phyloP scores from a whole-genome alignment of 495 filamentous ascomycete genomes.

The Podospora conica region DNA sequence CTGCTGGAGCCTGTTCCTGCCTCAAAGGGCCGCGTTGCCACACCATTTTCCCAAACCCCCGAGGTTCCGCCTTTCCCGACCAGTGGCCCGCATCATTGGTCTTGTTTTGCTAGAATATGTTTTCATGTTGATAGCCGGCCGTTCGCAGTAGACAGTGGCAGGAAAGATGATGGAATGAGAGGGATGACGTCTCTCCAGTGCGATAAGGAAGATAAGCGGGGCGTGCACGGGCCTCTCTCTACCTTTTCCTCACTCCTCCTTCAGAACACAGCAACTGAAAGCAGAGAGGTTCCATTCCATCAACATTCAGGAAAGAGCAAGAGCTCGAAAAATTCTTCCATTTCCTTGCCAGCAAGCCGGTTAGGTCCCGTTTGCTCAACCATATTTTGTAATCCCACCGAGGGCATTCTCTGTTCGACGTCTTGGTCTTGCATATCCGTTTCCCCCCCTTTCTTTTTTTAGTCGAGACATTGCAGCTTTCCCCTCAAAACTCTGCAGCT shows the following conservation, averaged over 20 bases:
- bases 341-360: background rate
- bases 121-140: no score
- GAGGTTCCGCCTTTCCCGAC: no score
- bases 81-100: no score
- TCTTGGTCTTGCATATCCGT: no score
- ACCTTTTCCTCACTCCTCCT: no score
- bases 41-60: background rate
- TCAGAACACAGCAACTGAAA: no score
- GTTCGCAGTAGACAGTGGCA: no score
- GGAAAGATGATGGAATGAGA: no score
- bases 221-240: background rate
- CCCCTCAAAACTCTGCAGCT: background rate
- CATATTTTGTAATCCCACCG: background rate
- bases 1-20: background rate
- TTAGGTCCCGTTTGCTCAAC: background rate
- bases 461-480: no score
- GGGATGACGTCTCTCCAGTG: no score
- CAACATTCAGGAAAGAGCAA: background rate
- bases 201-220: background rate
- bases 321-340: background rate
- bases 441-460: background rate
- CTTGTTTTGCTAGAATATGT: no score
- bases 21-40: background rate
- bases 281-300: background rate
- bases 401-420: background rate